Evolutionary conservation across 2,329 filamentous ascomycete genomes (phyloP), one percentile per base, ranked within the genome.

Genomic region (Botrytis squamosa): DNA sequence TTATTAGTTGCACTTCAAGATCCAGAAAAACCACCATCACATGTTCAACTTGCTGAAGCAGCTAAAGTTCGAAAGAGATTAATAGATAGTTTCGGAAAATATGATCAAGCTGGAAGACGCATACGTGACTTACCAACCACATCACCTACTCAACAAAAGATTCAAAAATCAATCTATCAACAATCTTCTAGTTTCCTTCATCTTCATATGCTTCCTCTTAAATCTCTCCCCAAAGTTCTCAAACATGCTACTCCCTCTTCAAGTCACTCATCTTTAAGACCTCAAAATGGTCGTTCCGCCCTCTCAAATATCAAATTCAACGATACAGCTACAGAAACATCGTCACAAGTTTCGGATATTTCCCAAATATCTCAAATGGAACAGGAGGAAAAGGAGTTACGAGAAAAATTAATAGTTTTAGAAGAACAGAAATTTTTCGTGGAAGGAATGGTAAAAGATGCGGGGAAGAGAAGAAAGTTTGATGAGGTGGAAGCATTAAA

Each of bases 401-500:
- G 89, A 40, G 90, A 93, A 76, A 83, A 88, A 16, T 80, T 93
- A 18, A 92, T 93, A 57, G 87, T 93, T 2, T 83, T 93, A 0
- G 91, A 93, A 79, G 91, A 93, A 80, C 91, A 93, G 79, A 90
- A 89, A 78, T 93, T 93, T 80, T 87, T 93, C 77, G 90, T 93
- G 0, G 86, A 86, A 2, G 90, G 91, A 78, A 93, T 93, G 90
- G 87, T 93, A 40, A 88, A 86, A 0, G 88, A 91, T 79, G 91
- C 91, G 4, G 91, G 89, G 68, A 90, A 88, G 78, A 86, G 89
- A 74, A 85, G 91, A 46, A 89, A 88, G 75, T 93, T 92, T 75
- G 91, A 93, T 78, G 91, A 93, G 80, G 89, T 92, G 4, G 86
- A 86, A 40, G 89, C 88, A 42, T 82, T 93, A 62, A 86, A 86